phyloP scores from a whole-genome alignment of 495 filamentous ascomycete genomes.

The Daldinia bambusicola region DNA sequence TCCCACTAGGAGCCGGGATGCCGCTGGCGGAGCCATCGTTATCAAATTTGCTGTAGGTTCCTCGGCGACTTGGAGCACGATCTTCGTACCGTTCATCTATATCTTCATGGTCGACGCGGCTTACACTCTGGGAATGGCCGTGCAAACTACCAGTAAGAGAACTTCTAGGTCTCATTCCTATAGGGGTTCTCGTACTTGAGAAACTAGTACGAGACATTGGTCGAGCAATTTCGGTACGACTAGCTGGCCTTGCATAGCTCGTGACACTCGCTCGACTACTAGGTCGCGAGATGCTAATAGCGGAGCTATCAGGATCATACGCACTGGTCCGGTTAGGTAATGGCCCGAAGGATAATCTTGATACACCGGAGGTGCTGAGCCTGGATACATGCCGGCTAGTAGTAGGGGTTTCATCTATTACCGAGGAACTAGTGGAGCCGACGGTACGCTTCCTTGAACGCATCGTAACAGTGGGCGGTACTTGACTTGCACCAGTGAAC shows the following conservation, averaged over 20 bases:
- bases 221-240: constrained; percentile 64
- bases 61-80: constrained; percentile 60
- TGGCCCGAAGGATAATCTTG: constrained; percentile 64
- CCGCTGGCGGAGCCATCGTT: constrained; percentile 56
- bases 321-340: constrained; percentile 55
- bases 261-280: constrained; percentile 70
- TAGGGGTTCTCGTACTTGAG: constrained; percentile 70
- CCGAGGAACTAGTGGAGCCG: constrained; percentile 69
- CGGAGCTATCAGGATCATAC: constrained; percentile 51
- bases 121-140: constrained; percentile 61
- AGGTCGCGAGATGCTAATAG: constrained; percentile 61
- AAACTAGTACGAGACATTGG: constrained; percentile 70
- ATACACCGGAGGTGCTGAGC: constrained; percentile 64
- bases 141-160: constrained; percentile 67
- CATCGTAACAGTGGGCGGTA: constrained; percentile 81
- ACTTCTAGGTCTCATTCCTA: constrained; percentile 65
- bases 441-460: constrained; percentile 75
- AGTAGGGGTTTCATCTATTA: constrained; percentile 55
- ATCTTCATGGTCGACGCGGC: constrained; percentile 53
- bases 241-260: constrained; percentile 61
- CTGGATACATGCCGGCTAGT: constrained; percentile 61
- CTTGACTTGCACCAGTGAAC: constrained; percentile 61
- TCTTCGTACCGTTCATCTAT: constrained; percentile 59
- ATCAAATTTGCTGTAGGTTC: constrained; percentile 64
- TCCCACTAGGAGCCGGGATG: constrained; percentile 54